Evolutionary conservation across 2,329 filamentous ascomycete genomes (phyloP).

Genomic region (Fusarium acutatum): DNA sequence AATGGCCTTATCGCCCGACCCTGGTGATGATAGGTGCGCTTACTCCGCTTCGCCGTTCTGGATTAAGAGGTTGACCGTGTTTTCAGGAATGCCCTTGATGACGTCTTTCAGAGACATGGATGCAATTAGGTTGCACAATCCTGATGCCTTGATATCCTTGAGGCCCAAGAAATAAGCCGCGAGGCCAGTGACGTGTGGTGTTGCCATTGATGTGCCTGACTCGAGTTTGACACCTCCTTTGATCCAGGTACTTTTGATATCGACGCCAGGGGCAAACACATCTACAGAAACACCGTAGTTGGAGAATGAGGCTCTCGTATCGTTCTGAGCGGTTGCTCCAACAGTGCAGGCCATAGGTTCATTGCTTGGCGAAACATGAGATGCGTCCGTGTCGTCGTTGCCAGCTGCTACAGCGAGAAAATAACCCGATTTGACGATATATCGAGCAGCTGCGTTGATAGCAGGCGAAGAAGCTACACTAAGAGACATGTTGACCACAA

Average conservation of each 20-base stretch:
- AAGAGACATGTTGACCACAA: conserved; percentile 1
- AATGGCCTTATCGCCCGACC: neutral
- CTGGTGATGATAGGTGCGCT: neutral
- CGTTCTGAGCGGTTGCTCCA: neutral
- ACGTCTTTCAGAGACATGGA: neutral
- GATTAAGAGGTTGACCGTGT: neutral
- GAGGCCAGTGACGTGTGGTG: neutral
- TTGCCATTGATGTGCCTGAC: neutral
- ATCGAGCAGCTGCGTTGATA: neutral
- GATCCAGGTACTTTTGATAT: neutral
- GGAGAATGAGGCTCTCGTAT: neutral
- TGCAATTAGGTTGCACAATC: neutral
- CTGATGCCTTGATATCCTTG: neutral
- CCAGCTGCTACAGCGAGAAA: neutral
- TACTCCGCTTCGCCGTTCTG: neutral
- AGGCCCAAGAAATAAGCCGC: neutral
- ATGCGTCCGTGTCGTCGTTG: neutral
- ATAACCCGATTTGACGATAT: neutral
- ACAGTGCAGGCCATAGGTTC: neutral
- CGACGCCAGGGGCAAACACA: neutral
- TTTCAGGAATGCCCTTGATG: neutral
- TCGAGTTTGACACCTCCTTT: neutral
- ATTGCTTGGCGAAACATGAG: neutral
- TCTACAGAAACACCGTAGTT: neutral
- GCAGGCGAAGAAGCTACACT: neutral